These are phyloP conservation scores for Waltiozyma sp. DNA, from an alignment of 1,139 yeast species.

Conservation along the genomic window DNA sequence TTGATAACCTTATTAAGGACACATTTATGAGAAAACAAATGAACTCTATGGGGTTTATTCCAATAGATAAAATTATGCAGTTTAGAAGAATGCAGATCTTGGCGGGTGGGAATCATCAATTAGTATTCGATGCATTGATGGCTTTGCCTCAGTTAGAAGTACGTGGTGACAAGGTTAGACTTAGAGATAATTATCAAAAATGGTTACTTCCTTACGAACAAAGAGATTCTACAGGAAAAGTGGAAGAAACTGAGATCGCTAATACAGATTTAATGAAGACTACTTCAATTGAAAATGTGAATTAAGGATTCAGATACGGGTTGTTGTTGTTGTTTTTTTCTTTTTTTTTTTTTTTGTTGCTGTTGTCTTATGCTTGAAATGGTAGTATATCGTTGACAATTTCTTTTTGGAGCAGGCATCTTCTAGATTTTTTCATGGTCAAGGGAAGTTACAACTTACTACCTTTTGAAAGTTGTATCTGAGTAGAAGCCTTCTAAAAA, in stretches of 20 bases:
- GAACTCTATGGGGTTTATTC: slow-evolving; percentile 68
- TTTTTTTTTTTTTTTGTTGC: too few species aligned
- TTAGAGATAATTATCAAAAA: slow-evolving; percentile 28
- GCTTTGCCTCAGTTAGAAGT: slow-evolving; percentile 17
- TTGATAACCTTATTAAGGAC: slow-evolving; percentile 80
- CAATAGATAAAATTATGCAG: slow-evolving; percentile 48
- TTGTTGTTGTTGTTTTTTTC: too few species aligned
- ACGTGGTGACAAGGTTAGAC: slow-evolving; percentile 28
- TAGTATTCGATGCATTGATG: slow-evolving; percentile 36
- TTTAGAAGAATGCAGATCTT: slow-evolving; percentile 65
- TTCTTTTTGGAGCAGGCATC: too few species aligned
- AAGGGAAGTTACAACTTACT: too few species aligned
- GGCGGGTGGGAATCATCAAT: slow-evolving; percentile 36
- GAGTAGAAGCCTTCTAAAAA: too few species aligned
- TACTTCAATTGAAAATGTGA: too few species aligned
- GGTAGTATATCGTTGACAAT: too few species aligned
- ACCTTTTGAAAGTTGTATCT: too few species aligned
- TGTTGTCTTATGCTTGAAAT: too few species aligned
- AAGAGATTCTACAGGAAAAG: slow-evolving; percentile 30
- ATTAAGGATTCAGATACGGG: too few species aligned
- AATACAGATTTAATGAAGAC: too few species aligned
- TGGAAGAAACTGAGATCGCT: slow-evolving; percentile 16
- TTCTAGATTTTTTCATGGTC: too few species aligned
- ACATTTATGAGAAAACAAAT: slow-evolving; percentile 67
- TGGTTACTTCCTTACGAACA: slow-evolving; percentile 42